Evolutionary conservation across 768 basidiomycete genomes (phyloP).

Genomic region (Grammothele lineata): DNA sequence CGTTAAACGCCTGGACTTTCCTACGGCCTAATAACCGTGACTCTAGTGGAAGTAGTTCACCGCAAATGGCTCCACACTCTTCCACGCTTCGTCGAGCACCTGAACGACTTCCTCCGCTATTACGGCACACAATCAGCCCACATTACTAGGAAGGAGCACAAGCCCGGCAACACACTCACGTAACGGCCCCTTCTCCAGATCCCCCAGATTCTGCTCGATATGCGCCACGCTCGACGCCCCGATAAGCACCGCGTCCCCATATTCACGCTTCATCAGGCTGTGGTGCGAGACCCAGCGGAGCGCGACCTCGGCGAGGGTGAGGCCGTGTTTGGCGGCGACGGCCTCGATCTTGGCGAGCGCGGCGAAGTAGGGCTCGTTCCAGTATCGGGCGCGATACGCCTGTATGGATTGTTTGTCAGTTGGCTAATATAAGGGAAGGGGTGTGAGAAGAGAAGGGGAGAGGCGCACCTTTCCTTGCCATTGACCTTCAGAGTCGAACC

Average conservation of each 20-base stretch:
- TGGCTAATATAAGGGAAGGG: not conserved
- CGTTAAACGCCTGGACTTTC: too few relatives aligned
- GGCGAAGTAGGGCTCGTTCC: conserved; percentile 50
- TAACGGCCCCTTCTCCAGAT: conserved; percentile 49
- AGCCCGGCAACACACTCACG: conserved; percentile 19
- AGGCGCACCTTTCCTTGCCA: conserved; percentile 27
- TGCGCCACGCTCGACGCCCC: conserved; percentile 58
- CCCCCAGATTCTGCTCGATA: conserved; percentile 50
- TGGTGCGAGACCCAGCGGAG: conserved; percentile 49
- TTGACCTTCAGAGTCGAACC: conserved; percentile 41
- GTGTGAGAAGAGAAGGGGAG: too few relatives aligned
- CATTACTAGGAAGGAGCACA: too few relatives aligned
- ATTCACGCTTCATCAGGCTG: conserved; percentile 40
- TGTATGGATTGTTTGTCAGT: conserved; percentile 1
- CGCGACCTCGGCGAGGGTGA: conserved; percentile 39
- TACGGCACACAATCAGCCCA: not conserved
- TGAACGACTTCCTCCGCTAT: conserved; percentile 46
- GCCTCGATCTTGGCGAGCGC: conserved; percentile 41
- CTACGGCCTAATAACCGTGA: not conserved
- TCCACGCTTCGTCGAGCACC: conserved; percentile 49
- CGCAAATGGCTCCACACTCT: conserved; percentile 32
- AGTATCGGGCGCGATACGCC: conserved; percentile 34
- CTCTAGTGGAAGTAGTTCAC: not conserved
- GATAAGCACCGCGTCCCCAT: conserved; percentile 52
- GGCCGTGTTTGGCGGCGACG: conserved; percentile 33